phyloP scores from a whole-genome alignment of 73 alveolate genomes.

The Halteria grandinella region DNA sequence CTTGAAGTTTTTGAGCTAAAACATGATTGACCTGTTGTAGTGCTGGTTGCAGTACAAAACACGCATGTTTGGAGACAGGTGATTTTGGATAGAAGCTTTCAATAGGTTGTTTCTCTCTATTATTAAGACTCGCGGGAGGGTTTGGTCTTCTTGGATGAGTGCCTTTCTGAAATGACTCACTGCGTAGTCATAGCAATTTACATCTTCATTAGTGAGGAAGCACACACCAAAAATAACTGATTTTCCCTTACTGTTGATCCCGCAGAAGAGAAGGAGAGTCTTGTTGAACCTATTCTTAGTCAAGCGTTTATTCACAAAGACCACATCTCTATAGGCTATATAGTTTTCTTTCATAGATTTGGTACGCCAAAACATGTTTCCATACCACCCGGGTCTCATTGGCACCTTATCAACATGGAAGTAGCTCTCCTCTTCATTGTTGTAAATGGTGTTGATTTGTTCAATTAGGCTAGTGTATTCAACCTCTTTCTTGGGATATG shows the following conservation, averaged over 20 bases:
- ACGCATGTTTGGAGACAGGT: constrained; percentile 11
- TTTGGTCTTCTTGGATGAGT: not conserved
- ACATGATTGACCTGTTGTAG: constrained; percentile 23
- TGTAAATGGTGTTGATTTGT: too few species aligned
- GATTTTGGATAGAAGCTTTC: not conserved
- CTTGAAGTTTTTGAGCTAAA: constrained; percentile 23
- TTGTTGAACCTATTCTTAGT: constrained; percentile 36
- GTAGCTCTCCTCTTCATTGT: too few species aligned
- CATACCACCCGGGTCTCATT: constrained; percentile 11
- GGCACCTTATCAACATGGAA: too few species aligned
- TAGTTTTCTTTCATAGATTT: constrained; percentile 34
- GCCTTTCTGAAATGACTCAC: constrained; percentile 7
- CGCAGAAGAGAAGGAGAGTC: constrained; percentile 28
- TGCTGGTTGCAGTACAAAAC: constrained; percentile 36
- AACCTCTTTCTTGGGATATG: too few species aligned
- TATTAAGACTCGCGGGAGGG: constrained; percentile 6
- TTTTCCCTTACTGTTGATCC: constrained; percentile 35
- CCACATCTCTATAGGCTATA: constrained; percentile 44
- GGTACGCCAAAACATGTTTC: not conserved
- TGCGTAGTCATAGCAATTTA: constrained; percentile 24
- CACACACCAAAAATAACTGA: constrained; percentile 8
- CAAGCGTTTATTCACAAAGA: constrained; percentile 32
- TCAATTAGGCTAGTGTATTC: too few species aligned
- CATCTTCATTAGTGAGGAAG: constrained; percentile 39
- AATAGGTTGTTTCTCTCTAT: constrained; percentile 19